phyloP scores from a whole-genome alignment of 129 eudicot species.

The Tanacetum coccineum region DNA sequence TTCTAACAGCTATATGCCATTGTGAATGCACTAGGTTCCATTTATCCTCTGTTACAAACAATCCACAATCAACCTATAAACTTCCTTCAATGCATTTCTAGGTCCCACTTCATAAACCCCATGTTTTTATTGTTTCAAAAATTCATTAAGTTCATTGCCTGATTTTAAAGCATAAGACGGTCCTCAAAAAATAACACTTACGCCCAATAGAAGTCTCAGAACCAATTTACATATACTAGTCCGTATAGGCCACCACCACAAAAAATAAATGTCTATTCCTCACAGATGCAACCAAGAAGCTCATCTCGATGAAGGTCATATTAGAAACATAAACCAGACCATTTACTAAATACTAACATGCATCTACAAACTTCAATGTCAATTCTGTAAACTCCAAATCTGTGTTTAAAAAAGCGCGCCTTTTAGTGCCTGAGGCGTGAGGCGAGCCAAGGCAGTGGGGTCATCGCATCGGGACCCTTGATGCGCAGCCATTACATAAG shows the following conservation, averaged over 20 bases:
- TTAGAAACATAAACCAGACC: not conserved
- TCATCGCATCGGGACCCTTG: too few relatives aligned
- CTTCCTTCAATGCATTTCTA: conserved; percentile 3
- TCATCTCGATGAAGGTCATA: not conserved
- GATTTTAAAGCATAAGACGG: not conserved
- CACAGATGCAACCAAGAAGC: not conserved
- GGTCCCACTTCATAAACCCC: not conserved
- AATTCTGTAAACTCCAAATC: not conserved
- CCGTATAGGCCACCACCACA: not conserved
- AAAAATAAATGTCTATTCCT: not conserved
- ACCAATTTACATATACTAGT: not conserved
- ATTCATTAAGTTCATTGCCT: not conserved
- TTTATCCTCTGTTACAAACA: not conserved
- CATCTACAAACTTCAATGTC: not conserved
- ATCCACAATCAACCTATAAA: not conserved
- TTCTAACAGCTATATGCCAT: conserved; percentile 1
- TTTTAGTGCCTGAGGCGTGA: too few relatives aligned
- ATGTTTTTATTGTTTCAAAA: not conserved
- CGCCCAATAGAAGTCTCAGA: not conserved
- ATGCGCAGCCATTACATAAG: too few relatives aligned
- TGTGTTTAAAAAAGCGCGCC: too few relatives aligned
- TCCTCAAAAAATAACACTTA: not conserved
- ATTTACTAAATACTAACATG: not conserved
- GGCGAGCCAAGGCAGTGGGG: too few relatives aligned
- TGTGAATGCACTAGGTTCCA: not conserved